Percentiles rank a stretch among this genome's conserved stretches.
Conservation (phyloP, 352 stramenopile genomes). For the Phytopythium mirpurense region DNA sequence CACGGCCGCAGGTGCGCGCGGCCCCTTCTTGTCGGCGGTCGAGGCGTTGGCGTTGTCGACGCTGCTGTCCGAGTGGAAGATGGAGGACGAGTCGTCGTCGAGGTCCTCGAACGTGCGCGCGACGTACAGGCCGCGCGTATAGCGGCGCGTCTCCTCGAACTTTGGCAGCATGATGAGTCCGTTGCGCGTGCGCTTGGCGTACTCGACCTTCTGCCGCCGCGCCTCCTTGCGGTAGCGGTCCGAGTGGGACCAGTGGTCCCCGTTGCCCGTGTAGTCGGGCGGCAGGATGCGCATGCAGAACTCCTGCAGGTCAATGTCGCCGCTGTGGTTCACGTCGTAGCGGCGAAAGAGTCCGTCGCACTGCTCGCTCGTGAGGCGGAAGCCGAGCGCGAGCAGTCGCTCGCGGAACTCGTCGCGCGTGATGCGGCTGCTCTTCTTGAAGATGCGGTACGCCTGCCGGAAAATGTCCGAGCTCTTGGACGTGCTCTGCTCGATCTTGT, state of each 20-base stretch:
- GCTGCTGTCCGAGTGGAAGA: constrained; percentile 1
- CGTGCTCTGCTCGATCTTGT: constrained; percentile 76
- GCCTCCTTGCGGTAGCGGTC: constrained; percentile 49
- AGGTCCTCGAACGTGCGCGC: constrained; percentile 38
- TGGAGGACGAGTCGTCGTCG: constrained; percentile 13
- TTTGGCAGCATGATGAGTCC: constrained; percentile 54
- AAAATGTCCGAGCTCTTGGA: constrained; percentile 79
- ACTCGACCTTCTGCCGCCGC: constrained; percentile 43
- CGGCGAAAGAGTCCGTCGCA: constrained; percentile 56
- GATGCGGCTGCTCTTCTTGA: constrained; percentile 71
- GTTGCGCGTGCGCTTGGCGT: constrained; percentile 59
- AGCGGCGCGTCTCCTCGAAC: constrained; percentile 51
- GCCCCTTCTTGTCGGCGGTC: constrained; percentile 7
- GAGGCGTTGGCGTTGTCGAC: background rate
- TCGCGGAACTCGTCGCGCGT: constrained; percentile 73
- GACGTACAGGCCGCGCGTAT: constrained; percentile 42
- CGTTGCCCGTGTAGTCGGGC: constrained; percentile 74
- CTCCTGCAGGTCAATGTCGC: constrained; percentile 78
- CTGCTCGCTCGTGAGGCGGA: constrained; percentile 59
- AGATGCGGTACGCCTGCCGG: constrained; percentile 75
- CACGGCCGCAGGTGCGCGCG: constrained; percentile 5
- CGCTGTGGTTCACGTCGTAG: constrained; percentile 75
- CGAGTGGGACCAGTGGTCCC: constrained; percentile 70
- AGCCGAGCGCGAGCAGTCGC: constrained; percentile 59
- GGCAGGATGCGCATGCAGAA: constrained; percentile 76